These are phyloP conservation scores for Platanthera zijinensis DNA, from an alignment of 106 monocot genomes.

Conservation along the genomic window DNA sequence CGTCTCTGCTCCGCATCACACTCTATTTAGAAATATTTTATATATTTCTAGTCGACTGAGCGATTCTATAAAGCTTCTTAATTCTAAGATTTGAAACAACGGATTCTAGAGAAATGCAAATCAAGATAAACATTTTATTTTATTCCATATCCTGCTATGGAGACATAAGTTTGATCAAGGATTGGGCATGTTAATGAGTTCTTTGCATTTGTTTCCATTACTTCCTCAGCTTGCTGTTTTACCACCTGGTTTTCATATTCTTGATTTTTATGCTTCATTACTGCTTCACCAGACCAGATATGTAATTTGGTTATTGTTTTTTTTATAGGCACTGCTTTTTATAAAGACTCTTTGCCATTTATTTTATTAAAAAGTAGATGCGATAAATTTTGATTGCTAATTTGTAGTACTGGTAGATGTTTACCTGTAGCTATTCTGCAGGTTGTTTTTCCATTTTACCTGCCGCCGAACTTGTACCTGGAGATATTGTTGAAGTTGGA, in stretches of 20 bases:
- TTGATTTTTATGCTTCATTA: background rate
- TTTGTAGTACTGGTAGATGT: background rate
- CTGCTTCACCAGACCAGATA: background rate
- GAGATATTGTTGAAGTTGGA: conserved; percentile 99
- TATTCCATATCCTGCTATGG: background rate
- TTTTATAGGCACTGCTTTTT: background rate
- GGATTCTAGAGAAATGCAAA: background rate
- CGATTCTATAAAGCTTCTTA: background rate
- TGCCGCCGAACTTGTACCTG: conserved; percentile 93
- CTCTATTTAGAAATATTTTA: background rate
- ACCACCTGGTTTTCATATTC: background rate
- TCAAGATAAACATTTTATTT: background rate
- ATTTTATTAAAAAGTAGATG: background rate
- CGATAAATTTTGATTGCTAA: background rate
- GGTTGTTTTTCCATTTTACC: conserved; percentile 96
- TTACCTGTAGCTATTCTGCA: conserved; percentile 19
- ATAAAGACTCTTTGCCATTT: background rate
- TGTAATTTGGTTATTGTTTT: background rate
- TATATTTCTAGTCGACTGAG: background rate
- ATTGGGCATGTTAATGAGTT: background rate
- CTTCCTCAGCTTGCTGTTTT: background rate
- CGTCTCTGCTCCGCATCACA: no score
- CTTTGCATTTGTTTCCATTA: conserved; percentile 1
- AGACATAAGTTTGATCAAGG: background rate
- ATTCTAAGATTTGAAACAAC: background rate